phyloP scores from a whole-genome alignment of 2,329 filamentous ascomycete species.

The Colletotrichum sojae region DNA sequence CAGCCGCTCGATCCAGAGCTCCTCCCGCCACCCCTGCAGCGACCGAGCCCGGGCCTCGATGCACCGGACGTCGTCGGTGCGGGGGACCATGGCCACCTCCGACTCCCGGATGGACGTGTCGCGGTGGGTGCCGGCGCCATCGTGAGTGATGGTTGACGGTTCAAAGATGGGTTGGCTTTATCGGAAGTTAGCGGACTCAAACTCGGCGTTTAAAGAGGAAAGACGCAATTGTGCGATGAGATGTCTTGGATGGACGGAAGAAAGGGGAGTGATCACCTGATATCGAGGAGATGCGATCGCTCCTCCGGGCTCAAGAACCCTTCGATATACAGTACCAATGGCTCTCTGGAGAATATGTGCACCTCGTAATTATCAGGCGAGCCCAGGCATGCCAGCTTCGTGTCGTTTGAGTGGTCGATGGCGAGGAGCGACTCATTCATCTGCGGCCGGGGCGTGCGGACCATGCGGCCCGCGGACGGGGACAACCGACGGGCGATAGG shows the following conservation, averaged over 20 bases:
- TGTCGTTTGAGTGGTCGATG: slow-evolving; percentile 57
- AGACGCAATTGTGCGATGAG: not conserved
- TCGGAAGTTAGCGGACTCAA: not conserved
- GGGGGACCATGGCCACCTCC: slow-evolving; percentile 65
- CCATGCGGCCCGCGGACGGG: slow-evolving; percentile 41
- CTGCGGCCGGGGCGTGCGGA: slow-evolving; percentile 58
- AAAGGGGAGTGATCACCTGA: slow-evolving; percentile 57
- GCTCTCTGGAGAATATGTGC: slow-evolving; percentile 63
- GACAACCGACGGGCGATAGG: slow-evolving; percentile 58
- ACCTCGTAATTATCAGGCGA: slow-evolving; percentile 59
- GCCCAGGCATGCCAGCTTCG: slow-evolving; percentile 51
- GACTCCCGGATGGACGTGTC: slow-evolving; percentile 65
- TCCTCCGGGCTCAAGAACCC: slow-evolving; percentile 63
- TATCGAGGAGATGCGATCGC: slow-evolving; percentile 62
- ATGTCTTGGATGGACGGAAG: not conserved
- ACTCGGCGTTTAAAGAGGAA: not conserved
- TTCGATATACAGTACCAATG: slow-evolving; percentile 68
- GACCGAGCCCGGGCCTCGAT: slow-evolving; percentile 62
- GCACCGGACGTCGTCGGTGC: slow-evolving; percentile 59
- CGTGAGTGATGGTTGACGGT: slow-evolving; percentile 65
- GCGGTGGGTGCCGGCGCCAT: slow-evolving; percentile 58
- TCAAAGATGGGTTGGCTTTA: slow-evolving; percentile 62
- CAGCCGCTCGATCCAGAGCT: slow-evolving; percentile 67
- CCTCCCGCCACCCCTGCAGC: slow-evolving; percentile 67
- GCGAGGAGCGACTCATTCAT: slow-evolving; percentile 68